phyloP scores from a whole-genome alignment of 176 grass and related monocot genomes.

The Raddia distichophylla region DNA sequence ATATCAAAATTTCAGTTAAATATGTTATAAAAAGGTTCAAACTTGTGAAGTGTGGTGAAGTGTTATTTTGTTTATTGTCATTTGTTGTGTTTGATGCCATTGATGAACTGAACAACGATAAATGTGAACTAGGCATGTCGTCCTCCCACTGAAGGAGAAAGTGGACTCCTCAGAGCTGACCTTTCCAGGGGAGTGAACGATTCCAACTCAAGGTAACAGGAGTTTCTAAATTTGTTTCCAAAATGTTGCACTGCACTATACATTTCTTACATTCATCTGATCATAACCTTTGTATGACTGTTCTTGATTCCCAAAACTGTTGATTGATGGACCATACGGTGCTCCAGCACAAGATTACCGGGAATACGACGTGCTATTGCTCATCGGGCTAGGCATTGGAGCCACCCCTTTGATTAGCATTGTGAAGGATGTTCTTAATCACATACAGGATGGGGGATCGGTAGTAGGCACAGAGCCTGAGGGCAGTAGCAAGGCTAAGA shows the following conservation, averaged over 20 bases:
- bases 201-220: slow-evolving; percentile 40
- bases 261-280: slow-evolving; percentile 3
- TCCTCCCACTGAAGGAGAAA: slow-evolving; percentile 60
- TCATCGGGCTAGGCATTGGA: slow-evolving; percentile 90
- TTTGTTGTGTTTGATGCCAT: background rate
- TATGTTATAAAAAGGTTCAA: background rate
- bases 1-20: background rate
- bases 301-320: slow-evolving; percentile 71
- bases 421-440: slow-evolving; percentile 91
- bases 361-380: slow-evolving; percentile 83
- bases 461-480: slow-evolving; percentile 42
- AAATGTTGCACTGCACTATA: slow-evolving; percentile 9
- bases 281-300: slow-evolving; percentile 15
- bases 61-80: background rate
- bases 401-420: slow-evolving; percentile 97
- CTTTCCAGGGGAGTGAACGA: slow-evolving; percentile 50
- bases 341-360: slow-evolving; percentile 91
- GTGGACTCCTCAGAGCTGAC: slow-evolving; percentile 87
- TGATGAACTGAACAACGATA: slow-evolving; percentile 7
- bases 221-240: background rate
- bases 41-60: background rate
- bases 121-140: slow-evolving; percentile 70
- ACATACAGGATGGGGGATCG: slow-evolving; percentile 64
- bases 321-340: slow-evolving; percentile 90
- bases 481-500: slow-evolving; percentile 41